Percentiles rank a stretch among this genome's conserved stretches.
Evolutionary conservation across 1,284 basidiomycete genomes (phyloP).

Genomic region (Ceratobasidium sp.): DNA sequence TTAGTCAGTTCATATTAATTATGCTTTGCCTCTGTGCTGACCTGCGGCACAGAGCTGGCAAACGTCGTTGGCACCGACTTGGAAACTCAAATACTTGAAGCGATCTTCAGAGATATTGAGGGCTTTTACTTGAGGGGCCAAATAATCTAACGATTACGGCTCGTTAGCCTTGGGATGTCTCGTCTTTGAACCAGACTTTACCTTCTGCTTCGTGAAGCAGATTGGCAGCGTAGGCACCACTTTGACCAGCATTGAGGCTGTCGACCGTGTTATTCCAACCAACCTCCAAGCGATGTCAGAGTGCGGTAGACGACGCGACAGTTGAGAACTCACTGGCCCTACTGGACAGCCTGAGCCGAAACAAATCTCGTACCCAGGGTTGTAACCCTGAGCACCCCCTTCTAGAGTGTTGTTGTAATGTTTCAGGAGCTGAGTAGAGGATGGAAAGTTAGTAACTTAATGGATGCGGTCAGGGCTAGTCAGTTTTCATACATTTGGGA

Average conservation of each 20-base stretch:
- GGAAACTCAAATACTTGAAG: conserved; percentile 57
- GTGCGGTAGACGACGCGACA: neutral
- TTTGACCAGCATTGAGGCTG: conserved; percentile 47
- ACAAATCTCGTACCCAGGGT: conserved; percentile 46
- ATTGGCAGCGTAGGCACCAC: conserved; percentile 48
- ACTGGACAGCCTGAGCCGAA: conserved; percentile 45
- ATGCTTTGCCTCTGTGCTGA: conserved; percentile 38
- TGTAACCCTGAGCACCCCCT: conserved; percentile 46
- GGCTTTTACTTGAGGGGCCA: conserved; percentile 52
- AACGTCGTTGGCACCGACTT: conserved; percentile 58
- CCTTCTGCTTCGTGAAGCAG: conserved; percentile 47
- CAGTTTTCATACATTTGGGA: conserved; percentile 51
- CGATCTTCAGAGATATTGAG: conserved; percentile 50
- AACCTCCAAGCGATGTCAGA: conserved; percentile 6
- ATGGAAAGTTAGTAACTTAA: neutral
- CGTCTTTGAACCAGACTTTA: neutral
- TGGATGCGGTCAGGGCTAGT: neutral
- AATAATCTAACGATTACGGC: conserved; percentile 50
- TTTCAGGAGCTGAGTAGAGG: conserved; percentile 44
- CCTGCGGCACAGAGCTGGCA: conserved; percentile 56
- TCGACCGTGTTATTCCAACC: conserved; percentile 49
- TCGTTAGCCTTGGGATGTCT: neutral
- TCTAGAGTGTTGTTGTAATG: conserved; percentile 43
- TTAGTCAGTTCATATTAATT: neutral
- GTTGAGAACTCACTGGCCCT: conserved; percentile 17